These are phyloP conservation scores for Acanthochlamys bracteata DNA, from an alignment of 106 monocot species.

Conservation along the genomic window DNA sequence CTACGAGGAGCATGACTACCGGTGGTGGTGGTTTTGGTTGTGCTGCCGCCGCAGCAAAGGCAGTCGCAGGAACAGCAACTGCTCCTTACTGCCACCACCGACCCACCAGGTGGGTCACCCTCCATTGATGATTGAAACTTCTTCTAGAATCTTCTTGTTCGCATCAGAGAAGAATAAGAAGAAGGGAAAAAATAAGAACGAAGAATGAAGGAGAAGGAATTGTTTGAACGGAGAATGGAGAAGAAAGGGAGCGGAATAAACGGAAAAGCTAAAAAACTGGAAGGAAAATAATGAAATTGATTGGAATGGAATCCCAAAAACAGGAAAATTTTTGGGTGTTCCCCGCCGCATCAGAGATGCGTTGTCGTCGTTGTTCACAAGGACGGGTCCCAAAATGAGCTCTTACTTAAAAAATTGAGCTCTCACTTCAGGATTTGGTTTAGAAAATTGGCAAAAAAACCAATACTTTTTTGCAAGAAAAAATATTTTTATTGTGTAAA, in stretches of 20 bases:
- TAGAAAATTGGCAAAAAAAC: no score
- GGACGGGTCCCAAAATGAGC: no score
- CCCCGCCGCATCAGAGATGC: no score
- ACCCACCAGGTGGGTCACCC: background rate
- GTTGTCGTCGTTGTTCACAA: no score
- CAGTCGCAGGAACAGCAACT: conserved; percentile 5
- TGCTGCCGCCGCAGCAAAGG: conserved; percentile 4
- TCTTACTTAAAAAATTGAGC: no score
- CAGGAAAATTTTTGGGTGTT: no score
- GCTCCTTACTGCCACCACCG: background rate
- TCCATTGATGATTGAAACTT: background rate
- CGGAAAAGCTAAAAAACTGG: no score
- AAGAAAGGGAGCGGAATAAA: background rate
- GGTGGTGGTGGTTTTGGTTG: conserved; percentile 1
- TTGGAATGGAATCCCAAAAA: no score
- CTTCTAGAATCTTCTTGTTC: background rate
- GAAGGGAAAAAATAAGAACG: background rate
- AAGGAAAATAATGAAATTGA: no score
- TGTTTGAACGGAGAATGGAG: background rate
- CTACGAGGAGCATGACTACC: background rate
- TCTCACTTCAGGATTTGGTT: no score
- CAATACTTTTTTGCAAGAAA: no score
- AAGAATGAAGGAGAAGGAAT: background rate
- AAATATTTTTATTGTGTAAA: no score
- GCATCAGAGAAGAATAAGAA: background rate